phyloP scores from a whole-genome alignment of 495 filamentous ascomycete genomes.

The Neurospora sp. region DNA sequence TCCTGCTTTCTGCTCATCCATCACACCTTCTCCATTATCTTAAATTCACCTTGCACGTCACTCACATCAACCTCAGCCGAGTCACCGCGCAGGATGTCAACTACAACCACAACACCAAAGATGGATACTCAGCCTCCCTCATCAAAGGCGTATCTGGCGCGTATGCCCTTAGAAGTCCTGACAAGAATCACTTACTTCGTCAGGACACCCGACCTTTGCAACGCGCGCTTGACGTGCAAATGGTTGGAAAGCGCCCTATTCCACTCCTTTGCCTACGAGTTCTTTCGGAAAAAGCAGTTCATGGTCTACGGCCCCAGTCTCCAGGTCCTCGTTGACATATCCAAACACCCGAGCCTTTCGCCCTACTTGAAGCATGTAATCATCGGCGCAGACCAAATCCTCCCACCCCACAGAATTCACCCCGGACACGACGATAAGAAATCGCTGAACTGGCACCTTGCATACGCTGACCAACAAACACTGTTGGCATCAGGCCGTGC shows the following conservation, averaged over 20 bases:
- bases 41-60: background rate
- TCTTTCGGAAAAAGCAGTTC: slow-evolving; percentile 48
- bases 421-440: background rate
- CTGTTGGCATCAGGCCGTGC: slow-evolving; percentile 30
- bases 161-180: slow-evolving; percentile 31
- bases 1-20: background rate
- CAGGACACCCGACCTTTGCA: slow-evolving; percentile 34
- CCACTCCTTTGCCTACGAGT: slow-evolving; percentile 39
- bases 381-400: slow-evolving; percentile 29
- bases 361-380: slow-evolving; percentile 35
- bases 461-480: slow-evolving; percentile 13
- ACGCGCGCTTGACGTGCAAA: slow-evolving; percentile 36
- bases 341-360: slow-evolving; percentile 35
- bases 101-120: background rate
- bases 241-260: slow-evolving; percentile 32
- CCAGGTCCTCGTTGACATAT: slow-evolving; percentile 40
- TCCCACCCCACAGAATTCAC: background rate
- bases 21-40: background rate
- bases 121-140: background rate
- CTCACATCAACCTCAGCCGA: background rate
- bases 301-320: slow-evolving; percentile 39
- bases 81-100: background rate
- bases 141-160: slow-evolving; percentile 4
- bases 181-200: slow-evolving; percentile 31
- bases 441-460: background rate